Percentiles rank a stretch among this genome's conserved stretches.
Conservation (phyloP, 2,329 filamentous ascomycete species). For the Phaeosphaeriaceae sp. region DNA sequence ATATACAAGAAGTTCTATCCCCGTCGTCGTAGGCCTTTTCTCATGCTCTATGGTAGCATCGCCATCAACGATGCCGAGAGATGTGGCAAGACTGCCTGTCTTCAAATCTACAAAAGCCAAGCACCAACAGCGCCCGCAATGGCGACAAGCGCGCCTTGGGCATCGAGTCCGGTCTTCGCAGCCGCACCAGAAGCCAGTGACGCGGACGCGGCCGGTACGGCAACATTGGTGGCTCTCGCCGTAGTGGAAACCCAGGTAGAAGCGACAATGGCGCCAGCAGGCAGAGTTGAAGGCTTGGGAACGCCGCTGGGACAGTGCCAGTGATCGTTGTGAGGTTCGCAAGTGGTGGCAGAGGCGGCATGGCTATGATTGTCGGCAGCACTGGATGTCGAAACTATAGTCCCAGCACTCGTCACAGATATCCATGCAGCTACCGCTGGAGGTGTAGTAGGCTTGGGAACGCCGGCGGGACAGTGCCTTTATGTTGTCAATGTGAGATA, state of each 20-base stretch:
- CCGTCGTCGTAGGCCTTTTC: too few species aligned
- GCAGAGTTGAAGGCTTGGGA: slow-evolving; percentile 27
- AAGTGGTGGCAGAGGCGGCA: slow-evolving; percentile 32
- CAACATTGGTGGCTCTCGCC: background rate
- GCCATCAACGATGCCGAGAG: too few species aligned
- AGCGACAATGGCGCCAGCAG: slow-evolving; percentile 18
- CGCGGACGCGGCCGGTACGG: slow-evolving; percentile 9
- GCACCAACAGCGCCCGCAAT: slow-evolving; percentile 12
- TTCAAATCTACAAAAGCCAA: slow-evolving; percentile 11
- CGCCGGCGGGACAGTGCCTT: slow-evolving; percentile 26
- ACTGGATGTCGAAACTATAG: slow-evolving; percentile 16
- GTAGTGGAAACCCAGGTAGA: slow-evolving; percentile 12
- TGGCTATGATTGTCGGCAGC: slow-evolving; percentile 28
- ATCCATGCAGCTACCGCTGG: slow-evolving; percentile 9
- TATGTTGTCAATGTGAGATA: background rate
- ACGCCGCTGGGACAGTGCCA: slow-evolving; percentile 38
- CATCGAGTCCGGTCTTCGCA: slow-evolving; percentile 4
- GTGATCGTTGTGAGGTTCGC: slow-evolving; percentile 35
- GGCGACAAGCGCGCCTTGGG: background rate
- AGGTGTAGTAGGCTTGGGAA: slow-evolving; percentile 22
- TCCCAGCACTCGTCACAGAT: slow-evolving; percentile 1
- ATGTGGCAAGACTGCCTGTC: too few species aligned
- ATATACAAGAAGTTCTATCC: too few species aligned
- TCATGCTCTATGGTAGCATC: too few species aligned
- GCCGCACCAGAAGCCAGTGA: slow-evolving; percentile 11